Conservation (phyloP, 2,329 filamentous ascomycete genomes). For the Lasiodiplodia hormozganensis region DNA sequence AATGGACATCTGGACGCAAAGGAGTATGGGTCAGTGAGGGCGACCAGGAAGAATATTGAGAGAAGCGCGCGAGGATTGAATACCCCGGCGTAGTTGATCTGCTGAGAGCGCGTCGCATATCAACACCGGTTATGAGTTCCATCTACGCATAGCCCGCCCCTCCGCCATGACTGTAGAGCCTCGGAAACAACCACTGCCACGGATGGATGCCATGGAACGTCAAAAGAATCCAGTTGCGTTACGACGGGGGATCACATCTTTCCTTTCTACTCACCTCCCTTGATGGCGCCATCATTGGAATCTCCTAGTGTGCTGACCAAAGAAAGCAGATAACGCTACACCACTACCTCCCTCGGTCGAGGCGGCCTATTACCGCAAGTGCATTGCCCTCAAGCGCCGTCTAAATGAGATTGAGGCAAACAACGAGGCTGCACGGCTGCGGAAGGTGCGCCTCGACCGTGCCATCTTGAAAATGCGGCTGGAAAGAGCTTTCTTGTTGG, state of each 20-base stretch:
- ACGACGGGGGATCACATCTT: background rate
- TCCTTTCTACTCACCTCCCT: background rate
- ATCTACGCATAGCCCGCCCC: background rate
- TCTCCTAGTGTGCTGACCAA: background rate
- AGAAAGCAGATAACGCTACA: slow-evolving; percentile 14
- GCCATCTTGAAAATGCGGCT: slow-evolving; percentile 92
- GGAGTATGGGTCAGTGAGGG: background rate
- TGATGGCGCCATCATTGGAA: background rate
- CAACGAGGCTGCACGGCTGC: slow-evolving; percentile 82
- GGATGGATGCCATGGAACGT: background rate
- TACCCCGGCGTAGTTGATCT: background rate
- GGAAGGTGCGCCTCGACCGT: slow-evolving; percentile 79
- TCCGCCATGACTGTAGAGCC: background rate
- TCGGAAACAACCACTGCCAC: background rate
- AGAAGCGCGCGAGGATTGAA: background rate
- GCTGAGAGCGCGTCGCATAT: background rate
- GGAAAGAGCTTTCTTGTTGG: slow-evolving; percentile 70
- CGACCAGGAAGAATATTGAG: background rate
- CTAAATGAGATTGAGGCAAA: slow-evolving; percentile 90
- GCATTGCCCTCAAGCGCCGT: slow-evolving; percentile 89
- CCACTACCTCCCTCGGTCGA: slow-evolving; percentile 85
- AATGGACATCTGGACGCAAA: background rate
- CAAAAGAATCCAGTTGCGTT: background rate
- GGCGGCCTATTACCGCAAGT: slow-evolving; percentile 95
- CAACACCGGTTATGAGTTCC: background rate